Evolutionary conservation across 1,139 yeast genomes (phyloP).

Genomic region (Suhomyces guaymorum): DNA sequence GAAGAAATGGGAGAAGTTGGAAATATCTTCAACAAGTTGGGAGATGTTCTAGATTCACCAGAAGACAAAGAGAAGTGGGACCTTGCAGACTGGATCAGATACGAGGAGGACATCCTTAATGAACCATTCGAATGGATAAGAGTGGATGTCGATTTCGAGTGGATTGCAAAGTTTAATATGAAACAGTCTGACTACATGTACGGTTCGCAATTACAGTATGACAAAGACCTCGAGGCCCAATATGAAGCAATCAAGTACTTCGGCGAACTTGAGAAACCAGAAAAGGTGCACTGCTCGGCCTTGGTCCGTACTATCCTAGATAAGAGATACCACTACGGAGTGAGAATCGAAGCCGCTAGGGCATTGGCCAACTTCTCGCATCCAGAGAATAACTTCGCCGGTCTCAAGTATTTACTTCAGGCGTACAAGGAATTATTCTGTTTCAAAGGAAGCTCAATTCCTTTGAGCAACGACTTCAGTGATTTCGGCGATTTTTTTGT

Average conservation of each 20-base stretch:
- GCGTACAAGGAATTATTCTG: slow-evolving; percentile 75
- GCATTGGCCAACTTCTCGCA: slow-evolving; percentile 72
- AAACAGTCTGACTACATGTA: slow-evolving; percentile 96
- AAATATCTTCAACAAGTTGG: slow-evolving; percentile 60
- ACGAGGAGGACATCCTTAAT: slow-evolving; percentile 67
- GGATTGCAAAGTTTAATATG: slow-evolving; percentile 83
- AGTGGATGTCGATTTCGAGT: slow-evolving; percentile 94
- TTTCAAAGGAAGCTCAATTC: slow-evolving; percentile 64
- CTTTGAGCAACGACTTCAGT: slow-evolving; percentile 77
- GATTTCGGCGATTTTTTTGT: slow-evolving; percentile 68
- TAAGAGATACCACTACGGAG: slow-evolving; percentile 81
- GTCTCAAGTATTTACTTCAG: slow-evolving; percentile 68
- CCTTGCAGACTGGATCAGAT: slow-evolving; percentile 69
- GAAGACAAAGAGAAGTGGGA: slow-evolving; percentile 71
- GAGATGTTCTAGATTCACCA: slow-evolving; percentile 68
- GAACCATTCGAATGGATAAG: slow-evolving; percentile 98
- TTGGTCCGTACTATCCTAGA: slow-evolving; percentile 83
- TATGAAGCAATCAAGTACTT: slow-evolving; percentile 78
- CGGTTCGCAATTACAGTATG: slow-evolving; percentile 90
- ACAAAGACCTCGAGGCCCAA: slow-evolving; percentile 96
- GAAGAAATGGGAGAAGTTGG: slow-evolving; percentile 42
- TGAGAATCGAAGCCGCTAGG: slow-evolving; percentile 81
- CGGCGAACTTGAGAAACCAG: slow-evolving; percentile 58
- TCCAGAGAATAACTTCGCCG: slow-evolving; percentile 63
- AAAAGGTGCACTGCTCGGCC: slow-evolving; percentile 70